Conservation (phyloP, 2,329 filamentous ascomycete genomes). For the Monosporascus sp. region DNA sequence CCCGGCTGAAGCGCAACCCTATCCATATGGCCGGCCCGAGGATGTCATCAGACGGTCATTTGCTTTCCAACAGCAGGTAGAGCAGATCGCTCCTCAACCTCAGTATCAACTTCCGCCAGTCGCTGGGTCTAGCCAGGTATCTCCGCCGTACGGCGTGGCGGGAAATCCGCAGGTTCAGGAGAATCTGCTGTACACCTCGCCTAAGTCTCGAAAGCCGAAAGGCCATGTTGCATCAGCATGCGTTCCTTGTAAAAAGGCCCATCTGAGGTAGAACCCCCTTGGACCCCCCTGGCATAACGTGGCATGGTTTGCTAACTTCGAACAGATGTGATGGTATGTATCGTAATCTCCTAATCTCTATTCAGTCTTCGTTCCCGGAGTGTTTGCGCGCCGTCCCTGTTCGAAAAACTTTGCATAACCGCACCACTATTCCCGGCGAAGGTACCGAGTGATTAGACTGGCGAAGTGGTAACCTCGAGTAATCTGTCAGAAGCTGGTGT, state of each 20-base stretch:
- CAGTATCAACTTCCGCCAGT: slow-evolving; percentile 30
- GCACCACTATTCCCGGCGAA: not conserved
- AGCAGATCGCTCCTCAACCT: slow-evolving; percentile 27
- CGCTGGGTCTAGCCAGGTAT: slow-evolving; percentile 23
- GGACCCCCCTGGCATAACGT: slow-evolving; percentile 3
- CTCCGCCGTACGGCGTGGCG: slow-evolving; percentile 23
- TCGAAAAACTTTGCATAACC: no score
- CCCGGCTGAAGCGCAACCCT: slow-evolving; percentile 33
- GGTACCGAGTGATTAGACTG: not conserved
- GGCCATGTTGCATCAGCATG: slow-evolving; percentile 81
- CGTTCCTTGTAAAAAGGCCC: slow-evolving; percentile 79
- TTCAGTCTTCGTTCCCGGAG: not conserved
- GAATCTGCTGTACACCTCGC: slow-evolving; percentile 43
- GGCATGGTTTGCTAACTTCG: slow-evolving; percentile 25
- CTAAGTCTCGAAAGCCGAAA: slow-evolving; percentile 64
- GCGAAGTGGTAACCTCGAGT: not conserved
- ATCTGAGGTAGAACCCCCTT: slow-evolving; percentile 55
- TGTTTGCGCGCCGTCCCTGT: no score
- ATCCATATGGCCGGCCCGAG: slow-evolving; percentile 34
- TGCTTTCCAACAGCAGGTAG: slow-evolving; percentile 27
- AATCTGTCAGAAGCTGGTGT: not conserved
- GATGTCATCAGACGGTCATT: slow-evolving; percentile 26
- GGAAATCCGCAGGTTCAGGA: slow-evolving; percentile 36
- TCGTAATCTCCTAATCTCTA: slow-evolving; percentile 11
- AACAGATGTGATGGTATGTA: slow-evolving; percentile 60